phyloP scores from a whole-genome alignment of 1,139 yeast genomes.

The Hansenula sp. region DNA sequence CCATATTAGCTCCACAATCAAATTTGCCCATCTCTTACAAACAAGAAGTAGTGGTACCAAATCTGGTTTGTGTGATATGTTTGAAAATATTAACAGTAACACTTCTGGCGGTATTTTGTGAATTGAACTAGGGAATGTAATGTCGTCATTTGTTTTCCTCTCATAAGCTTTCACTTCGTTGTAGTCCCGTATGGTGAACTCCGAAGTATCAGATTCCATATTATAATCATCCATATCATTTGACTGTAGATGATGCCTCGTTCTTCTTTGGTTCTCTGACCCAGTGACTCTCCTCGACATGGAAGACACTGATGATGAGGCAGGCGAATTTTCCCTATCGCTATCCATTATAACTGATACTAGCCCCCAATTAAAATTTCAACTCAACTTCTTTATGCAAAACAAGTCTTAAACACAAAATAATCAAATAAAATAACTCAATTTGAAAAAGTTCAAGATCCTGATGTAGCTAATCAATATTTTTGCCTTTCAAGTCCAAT shows the following conservation, averaged over 20 bases:
- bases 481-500: too few species aligned
- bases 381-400: too few species aligned
- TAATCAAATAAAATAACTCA: too few species aligned
- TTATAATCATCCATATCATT: not conserved
- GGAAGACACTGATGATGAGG: constrained; percentile 18
- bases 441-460: too few species aligned
- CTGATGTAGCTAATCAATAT: too few species aligned
- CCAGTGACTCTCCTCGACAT: constrained; percentile 12
- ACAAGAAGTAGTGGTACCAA: constrained; percentile 67
- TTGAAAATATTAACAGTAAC: constrained; percentile 63
- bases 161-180: not conserved
- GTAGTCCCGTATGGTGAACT: not conserved
- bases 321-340: constrained; percentile 18
- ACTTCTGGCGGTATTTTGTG: constrained; percentile 77
- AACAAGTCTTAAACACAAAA: too few species aligned
- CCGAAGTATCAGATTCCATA: not conserved
- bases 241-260: not conserved
- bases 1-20: constrained; percentile 82
- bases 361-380: too few species aligned
- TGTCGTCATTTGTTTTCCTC: not conserved
- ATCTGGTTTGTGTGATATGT: constrained; percentile 59
- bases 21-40: constrained; percentile 76
- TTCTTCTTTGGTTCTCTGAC: not conserved
- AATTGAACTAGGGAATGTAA: constrained; percentile 35
- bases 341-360: constrained; percentile 14